phyloP scores from a whole-genome alignment of 768 basidiomycete species.

The Tricholomella constricta region DNA sequence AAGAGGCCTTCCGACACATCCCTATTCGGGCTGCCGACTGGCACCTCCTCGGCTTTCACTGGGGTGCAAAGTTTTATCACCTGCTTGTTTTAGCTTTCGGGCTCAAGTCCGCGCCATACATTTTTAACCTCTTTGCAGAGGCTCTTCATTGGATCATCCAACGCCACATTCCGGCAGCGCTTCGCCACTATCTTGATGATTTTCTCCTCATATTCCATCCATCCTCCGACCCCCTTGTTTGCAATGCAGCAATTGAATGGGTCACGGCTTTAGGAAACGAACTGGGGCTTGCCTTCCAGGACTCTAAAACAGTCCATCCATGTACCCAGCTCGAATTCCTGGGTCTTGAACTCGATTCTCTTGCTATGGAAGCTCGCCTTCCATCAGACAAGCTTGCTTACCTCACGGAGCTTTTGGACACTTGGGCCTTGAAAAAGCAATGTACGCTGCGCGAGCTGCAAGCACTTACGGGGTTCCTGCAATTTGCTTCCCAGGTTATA shows the following conservation, averaged over 20 bases:
- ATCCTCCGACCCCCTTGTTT: constrained; percentile 29
- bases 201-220: constrained; percentile 25
- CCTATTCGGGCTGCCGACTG: constrained; percentile 31
- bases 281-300: constrained; percentile 33
- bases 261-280: constrained; percentile 15
- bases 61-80: constrained; percentile 29
- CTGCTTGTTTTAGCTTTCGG: constrained; percentile 35
- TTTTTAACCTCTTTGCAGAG: constrained; percentile 42
- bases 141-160: constrained; percentile 43
- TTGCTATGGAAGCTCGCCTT: constrained; percentile 34
- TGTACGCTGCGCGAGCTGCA: constrained; percentile 30
- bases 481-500: constrained; percentile 37
- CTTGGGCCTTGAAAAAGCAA: constrained; percentile 20
- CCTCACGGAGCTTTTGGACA: constrained; percentile 22
- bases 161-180: constrained; percentile 12
- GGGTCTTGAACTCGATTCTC: constrained; percentile 21
- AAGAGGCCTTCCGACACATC: constrained; percentile 40
- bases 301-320: constrained; percentile 29
- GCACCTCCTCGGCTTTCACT: constrained; percentile 34
- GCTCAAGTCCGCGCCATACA: constrained; percentile 34
- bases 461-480: constrained; percentile 33
- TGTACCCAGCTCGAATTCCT: constrained; percentile 24
- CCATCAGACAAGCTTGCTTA: constrained; percentile 30
- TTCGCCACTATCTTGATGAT: constrained; percentile 5
- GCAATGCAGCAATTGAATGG: constrained; percentile 13